Conservation (phyloP, 495 filamentous ascomycete species). For the Astrothelium subdiscretum region DNA sequence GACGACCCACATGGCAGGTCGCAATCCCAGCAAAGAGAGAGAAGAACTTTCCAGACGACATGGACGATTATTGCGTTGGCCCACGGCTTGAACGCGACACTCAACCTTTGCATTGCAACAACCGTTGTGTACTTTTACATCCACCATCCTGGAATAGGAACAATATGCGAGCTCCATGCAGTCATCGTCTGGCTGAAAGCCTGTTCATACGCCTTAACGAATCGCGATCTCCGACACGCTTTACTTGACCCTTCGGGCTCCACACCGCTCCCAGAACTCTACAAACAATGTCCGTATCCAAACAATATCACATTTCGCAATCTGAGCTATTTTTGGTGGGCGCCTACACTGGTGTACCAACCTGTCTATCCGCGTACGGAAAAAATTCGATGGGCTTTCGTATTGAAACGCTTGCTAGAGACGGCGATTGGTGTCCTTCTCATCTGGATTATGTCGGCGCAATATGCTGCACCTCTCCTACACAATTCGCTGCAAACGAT, state of each 20-base stretch:
- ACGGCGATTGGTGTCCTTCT: conserved; percentile 62
- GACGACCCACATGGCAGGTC: conserved; percentile 38
- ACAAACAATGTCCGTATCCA: conserved; percentile 76
- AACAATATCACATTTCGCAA: conserved; percentile 78
- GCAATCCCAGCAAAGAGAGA: conserved; percentile 32
- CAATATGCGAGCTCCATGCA: conserved; percentile 78
- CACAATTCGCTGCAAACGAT: conserved; percentile 82
- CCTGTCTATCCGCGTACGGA: conserved; percentile 80
- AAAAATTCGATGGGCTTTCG: conserved; percentile 72
- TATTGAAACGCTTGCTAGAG: conserved; percentile 70
- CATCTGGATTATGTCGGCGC: conserved; percentile 86
- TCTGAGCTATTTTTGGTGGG: conserved; percentile 91
- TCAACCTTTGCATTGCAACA: conserved; percentile 72
- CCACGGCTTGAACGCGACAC: conserved; percentile 71
- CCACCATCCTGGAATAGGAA: conserved; percentile 87
- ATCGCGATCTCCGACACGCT: conserved; percentile 85
- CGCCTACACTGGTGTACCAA: conserved; percentile 92
- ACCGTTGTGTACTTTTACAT: conserved; percentile 78
- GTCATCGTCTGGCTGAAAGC: conserved; percentile 94
- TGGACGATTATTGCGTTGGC: conserved; percentile 68
- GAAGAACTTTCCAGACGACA: conserved; percentile 47
- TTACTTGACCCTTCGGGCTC: conserved; percentile 53
- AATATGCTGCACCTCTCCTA: conserved; percentile 84
- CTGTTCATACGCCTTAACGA: conserved; percentile 90
- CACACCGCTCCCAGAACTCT: conserved; percentile 63